Base-by-base conservation (phyloP, 768 basidiomycete species). In the Auricularia heimuer region DNA sequence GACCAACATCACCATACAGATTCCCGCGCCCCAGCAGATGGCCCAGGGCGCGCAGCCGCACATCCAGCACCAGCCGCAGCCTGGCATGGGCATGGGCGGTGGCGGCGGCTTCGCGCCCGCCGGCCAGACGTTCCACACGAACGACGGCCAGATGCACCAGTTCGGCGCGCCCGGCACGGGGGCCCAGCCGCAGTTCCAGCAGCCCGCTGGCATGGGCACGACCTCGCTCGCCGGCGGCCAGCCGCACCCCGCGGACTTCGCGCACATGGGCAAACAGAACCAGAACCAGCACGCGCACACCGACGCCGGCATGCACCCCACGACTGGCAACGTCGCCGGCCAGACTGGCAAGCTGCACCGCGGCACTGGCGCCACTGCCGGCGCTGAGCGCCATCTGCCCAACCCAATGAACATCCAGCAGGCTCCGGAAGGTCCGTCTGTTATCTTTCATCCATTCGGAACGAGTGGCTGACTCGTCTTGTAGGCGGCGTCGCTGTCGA, bases 401-500 rank as follows among this genome's bases (percentile, higher is more conserved):
- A 51, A 51, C 47, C 80, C 80, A 0, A 56, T 80, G 21, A 72
- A 71, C 54, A 78, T 77, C 33, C 60, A 74, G 56, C 76, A 79
- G 2, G 74, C 69, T 4, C 71, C 75, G 24, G 72, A 71, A 68
- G 80, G 75, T 76, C 33, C 6, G 68, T 62, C 61, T 44, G 24
- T 64, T 34, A 8, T 64, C 14, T 1, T 16, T 8, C 10, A 16
- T 2, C 39, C 3, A 29, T 1, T 29, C 29, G 1, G 29, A 0
- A 29, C 29, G 0, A 2, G 2, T 29, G 24, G 62, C 18, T 67
- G 8, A 12, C 3, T 39, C 21, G 51, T 36, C 4, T 35, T 16
- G 21, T 24, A 74, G 78, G 75, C 29, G 78, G 78, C 3, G 77
- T 78, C 7, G 74, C 76, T 2, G 65, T 76, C 16, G 77, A 71